phyloP scores from a whole-genome alignment of 202 grass and related monocot genomes.

The Zoysia matrella region DNA sequence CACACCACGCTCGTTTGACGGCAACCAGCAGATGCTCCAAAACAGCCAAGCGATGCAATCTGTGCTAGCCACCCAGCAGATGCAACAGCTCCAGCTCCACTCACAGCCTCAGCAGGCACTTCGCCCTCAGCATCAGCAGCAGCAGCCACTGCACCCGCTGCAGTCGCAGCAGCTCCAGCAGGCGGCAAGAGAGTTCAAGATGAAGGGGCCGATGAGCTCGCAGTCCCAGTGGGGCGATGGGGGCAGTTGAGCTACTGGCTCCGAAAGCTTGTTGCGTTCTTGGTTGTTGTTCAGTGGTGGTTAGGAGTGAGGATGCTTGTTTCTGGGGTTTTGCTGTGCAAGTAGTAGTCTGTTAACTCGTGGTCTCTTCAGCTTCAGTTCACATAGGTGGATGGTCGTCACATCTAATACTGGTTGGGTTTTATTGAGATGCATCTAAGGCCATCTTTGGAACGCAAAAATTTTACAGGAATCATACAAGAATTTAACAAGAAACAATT shows the following conservation, averaged over 20 bases:
- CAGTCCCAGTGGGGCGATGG: conserved; percentile 51
- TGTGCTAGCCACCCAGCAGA: no score
- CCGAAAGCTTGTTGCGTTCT: background rate
- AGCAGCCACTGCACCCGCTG: background rate
- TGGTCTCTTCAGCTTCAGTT: background rate
- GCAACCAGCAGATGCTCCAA: no score
- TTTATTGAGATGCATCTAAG: background rate
- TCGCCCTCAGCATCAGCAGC: conserved; percentile 47
- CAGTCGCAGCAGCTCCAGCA: conserved; percentile 53
- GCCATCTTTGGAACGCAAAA: no score
- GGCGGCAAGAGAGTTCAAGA: conserved; percentile 44
- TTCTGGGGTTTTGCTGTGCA: conserved; percentile 30
- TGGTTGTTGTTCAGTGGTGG: background rate
- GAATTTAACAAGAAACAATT: no score
- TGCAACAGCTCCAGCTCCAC: conserved; percentile 17
- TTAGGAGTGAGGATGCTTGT: conserved; percentile 5
- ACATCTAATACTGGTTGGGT: background rate
- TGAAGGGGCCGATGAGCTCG: conserved; percentile 49
- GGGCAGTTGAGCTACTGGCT: conserved; percentile 21
- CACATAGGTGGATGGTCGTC: conserved; percentile 15
- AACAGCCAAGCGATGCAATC: no score
- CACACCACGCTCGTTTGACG: no score
- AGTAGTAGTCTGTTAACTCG: background rate
- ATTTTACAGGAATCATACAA: no score
- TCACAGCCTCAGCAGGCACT: conserved; percentile 59